Conservation (phyloP, 2,329 filamentous ascomycete species). For the Fusarium tuaranense region DNA sequence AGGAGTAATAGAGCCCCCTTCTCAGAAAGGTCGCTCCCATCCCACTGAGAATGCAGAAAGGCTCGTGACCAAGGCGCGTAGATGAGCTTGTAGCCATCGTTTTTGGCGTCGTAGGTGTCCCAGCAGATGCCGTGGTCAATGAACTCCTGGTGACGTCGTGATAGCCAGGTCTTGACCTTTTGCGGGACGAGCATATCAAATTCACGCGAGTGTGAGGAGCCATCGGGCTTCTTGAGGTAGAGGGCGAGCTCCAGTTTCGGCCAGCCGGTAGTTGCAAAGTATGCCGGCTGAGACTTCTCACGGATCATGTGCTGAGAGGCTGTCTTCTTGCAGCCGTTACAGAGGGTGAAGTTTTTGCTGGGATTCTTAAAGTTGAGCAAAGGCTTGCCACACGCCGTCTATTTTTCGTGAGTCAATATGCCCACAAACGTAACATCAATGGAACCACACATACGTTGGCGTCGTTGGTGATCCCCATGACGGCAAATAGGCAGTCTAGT, state of each 20-base stretch:
- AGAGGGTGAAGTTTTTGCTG: not conserved
- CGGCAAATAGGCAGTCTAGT: not conserved
- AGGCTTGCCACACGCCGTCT: not conserved
- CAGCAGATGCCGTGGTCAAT: not conserved
- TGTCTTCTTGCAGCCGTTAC: not conserved
- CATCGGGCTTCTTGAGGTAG: not conserved
- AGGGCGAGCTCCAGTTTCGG: not conserved
- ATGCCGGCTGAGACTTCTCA: not conserved
- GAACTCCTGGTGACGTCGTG: not conserved
- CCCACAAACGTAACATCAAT: not conserved
- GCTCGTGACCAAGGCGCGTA: not conserved
- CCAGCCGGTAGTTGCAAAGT: not conserved
- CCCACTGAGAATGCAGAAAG: not conserved
- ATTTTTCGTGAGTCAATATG: not conserved
- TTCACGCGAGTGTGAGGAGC: not conserved
- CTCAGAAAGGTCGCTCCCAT: not conserved
- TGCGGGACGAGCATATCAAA: not conserved
- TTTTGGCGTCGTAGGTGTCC: not conserved
- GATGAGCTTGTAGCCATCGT: not conserved
- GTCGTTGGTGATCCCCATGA: not conserved
- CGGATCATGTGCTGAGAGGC: not conserved
- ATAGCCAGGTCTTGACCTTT: not conserved
- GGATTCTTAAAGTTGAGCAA: not conserved
- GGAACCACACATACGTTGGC: not conserved
- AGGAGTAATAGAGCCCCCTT: not conserved